A percentile compares a stretch with the other conserved stretches of the same genome.
Evolutionary conservation across 176 grass and related monocot genomes (phyloP).

Genomic region (Rhynchospora pubera): DNA sequence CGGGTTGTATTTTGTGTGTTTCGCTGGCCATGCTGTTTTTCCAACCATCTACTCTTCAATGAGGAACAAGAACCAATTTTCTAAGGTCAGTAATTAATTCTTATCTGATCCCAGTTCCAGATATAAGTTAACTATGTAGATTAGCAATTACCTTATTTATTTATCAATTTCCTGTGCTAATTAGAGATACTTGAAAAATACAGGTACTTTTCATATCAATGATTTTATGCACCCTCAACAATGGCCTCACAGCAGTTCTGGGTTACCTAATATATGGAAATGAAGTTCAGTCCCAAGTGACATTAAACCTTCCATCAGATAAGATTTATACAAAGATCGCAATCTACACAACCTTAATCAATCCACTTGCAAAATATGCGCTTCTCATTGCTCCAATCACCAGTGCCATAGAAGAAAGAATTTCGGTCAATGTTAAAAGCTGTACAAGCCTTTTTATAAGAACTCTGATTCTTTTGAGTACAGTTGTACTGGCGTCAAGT

Average conservation of each 20-base stretch:
- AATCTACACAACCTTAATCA: conserved; percentile 48
- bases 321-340: conserved; percentile 44
- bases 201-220: conserved; percentile 41
- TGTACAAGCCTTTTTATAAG: conserved; percentile 28
- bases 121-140: neutral
- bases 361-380: conserved; percentile 46
- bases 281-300: conserved; percentile 37
- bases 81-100: conserved; percentile 26
- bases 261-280: conserved; percentile 52
- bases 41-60: conserved; percentile 51
- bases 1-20: conserved; percentile 55
- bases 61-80: conserved; percentile 32
- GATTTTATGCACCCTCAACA: conserved; percentile 43
- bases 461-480: conserved; percentile 38
- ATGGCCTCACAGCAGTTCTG: conserved; percentile 37
- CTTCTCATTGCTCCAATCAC: conserved; percentile 45
- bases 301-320: conserved; percentile 43
- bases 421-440: neutral
- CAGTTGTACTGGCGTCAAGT: conserved; percentile 30
- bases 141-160: neutral
- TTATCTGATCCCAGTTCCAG: neutral
- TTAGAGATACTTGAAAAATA: conserved; percentile 3
- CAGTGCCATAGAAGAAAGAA: conserved; percentile 28
- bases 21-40: conserved; percentile 48
- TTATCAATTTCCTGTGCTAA: neutral